Percentiles rank a stretch among this genome's conserved stretches.
These are phyloP conservation scores for Naganishia sp. DNA, from an alignment of 1,284 basidiomycete genomes.

Conservation along the genomic window DNA sequence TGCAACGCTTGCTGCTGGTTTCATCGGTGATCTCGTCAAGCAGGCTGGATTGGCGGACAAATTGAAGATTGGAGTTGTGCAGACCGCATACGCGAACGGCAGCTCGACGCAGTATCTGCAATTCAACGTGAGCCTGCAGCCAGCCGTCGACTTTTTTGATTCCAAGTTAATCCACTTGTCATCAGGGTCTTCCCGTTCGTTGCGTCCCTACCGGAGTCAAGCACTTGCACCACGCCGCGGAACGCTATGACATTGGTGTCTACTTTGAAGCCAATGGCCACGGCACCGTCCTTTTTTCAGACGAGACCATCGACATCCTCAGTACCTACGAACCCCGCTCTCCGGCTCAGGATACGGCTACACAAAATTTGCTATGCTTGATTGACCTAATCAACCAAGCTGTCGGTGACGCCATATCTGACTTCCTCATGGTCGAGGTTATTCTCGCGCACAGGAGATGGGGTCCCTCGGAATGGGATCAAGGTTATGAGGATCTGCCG, in stretches of 20 bases:
- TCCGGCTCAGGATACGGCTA: conserved; percentile 74
- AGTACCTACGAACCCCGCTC: conserved; percentile 69
- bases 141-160: neutral
- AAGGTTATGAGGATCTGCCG: conserved; percentile 88
- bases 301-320: conserved; percentile 65
- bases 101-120: conserved; percentile 90
- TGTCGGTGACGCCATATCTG: conserved; percentile 94
- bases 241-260: conserved; percentile 89
- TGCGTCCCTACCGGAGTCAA: conserved; percentile 98
- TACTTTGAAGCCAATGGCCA: conserved; percentile 99
- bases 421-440: conserved; percentile 92
- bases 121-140: conserved; percentile 59
- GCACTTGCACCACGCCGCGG: conserved; percentile 95
- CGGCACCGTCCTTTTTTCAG: conserved; percentile 94
- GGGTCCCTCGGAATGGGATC: conserved; percentile 86
- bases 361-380: conserved; percentile 73
- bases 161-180: neutral
- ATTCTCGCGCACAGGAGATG: conserved; percentile 86
- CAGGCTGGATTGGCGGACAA: conserved; percentile 66
- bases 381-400: conserved; percentile 94
- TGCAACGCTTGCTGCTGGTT: conserved; percentile 87
- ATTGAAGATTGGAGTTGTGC: conserved; percentile 87
- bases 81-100: conserved; percentile 98
- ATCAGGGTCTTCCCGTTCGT: conserved; percentile 82
- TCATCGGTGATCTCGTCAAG: conserved; percentile 87